Evolutionary conservation across 2,329 filamentous ascomycete species (phyloP), one percentile per base, ranked within the genome.

Genomic region (Arachnomyces sp.): DNA sequence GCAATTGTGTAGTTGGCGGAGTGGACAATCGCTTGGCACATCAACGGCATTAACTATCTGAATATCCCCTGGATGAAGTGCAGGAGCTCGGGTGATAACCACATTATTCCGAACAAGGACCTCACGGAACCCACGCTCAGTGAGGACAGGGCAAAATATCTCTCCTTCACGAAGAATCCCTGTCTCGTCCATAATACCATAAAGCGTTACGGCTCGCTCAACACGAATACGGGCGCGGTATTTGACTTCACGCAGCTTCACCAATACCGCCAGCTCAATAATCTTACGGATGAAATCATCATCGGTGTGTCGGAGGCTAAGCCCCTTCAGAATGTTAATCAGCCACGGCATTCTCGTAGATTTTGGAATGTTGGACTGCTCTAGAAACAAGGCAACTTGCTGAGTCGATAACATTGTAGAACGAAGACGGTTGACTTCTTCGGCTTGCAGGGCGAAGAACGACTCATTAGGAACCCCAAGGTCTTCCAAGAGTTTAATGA

Each of bases 401-500:
- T 68, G 53, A 0, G 75, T 66, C 14, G 69, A 74, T 0, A 70
- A 62, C 0, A 80, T 81, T 34, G 83, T 77, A 8, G 62, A 60
- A 3, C 77, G 73, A 3, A 93, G 65, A 9, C 72, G 65, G 0
- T 71, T 48, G 3, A 92, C 62, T 18, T 81, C 81, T n/a, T 66
- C 63, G 1, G 68, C 64, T 57, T 92, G 86, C 1, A 86, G 61
- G 0, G 68, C 52, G 8, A 82, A 54, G 48, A 94, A 90, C 56
- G 75, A 82, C 0, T 61, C 41, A 1, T 65, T 53, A 0, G 68
- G 55, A 0, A 84, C 78, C 0, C 74, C 72, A 58, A 90, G 78
- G 48, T 93, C 87, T 53, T 94, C 87, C 1, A 94, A 60, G 4
- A 93, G 87, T 56, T 93, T 93, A 63, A 93, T 87, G 45, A 89